Evolutionary conservation across 2,329 filamentous ascomycete species (phyloP).

Genomic region (Talaromyces atroroseus): DNA sequence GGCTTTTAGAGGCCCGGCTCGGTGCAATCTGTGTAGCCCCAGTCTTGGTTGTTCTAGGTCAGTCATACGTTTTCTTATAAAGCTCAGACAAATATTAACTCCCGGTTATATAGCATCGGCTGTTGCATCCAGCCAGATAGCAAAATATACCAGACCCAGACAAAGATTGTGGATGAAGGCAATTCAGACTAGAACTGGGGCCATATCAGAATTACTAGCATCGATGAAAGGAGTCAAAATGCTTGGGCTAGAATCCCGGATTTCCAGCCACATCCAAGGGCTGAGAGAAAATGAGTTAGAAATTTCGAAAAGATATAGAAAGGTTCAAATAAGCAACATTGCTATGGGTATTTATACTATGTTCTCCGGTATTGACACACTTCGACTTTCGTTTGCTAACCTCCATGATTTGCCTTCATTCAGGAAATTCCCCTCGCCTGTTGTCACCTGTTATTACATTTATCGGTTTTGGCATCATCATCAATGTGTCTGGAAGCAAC

Average conservation of each 20-base stretch:
- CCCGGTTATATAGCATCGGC: background rate
- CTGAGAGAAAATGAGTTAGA: conserved; percentile 37
- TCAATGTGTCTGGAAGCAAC: background rate
- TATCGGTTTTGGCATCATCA: conserved; percentile 3
- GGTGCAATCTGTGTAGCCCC: conserved; percentile 42
- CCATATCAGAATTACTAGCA: conserved; percentile 44
- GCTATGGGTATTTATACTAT: conserved; percentile 23
- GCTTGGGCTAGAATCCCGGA: conserved; percentile 40
- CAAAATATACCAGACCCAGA: conserved; percentile 19
- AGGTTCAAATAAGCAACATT: conserved; percentile 37
- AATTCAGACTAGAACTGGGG: conserved; percentile 45
- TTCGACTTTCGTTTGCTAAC: background rate
- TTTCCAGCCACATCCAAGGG: conserved; percentile 33
- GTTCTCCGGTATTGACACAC: background rate
- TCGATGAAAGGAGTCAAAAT: conserved; percentile 52
- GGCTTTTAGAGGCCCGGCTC: conserved; percentile 36
- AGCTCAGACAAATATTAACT: background rate
- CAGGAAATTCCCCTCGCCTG: conserved; percentile 9
- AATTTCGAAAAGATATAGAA: conserved; percentile 37
- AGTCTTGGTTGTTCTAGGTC: conserved; percentile 34
- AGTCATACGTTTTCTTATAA: conserved; percentile 19
- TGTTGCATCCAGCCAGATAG: conserved; percentile 6
- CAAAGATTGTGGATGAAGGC: conserved; percentile 48
- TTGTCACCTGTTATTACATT: conserved; percentile 8
- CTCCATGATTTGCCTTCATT: too few species aligned